A percentile compares a stretch with the other conserved stretches of the same genome.
These are phyloP conservation scores for Colletotrichum camelliae DNA, from an alignment of 2,329 filamentous ascomycete species.

Conservation along the genomic window DNA sequence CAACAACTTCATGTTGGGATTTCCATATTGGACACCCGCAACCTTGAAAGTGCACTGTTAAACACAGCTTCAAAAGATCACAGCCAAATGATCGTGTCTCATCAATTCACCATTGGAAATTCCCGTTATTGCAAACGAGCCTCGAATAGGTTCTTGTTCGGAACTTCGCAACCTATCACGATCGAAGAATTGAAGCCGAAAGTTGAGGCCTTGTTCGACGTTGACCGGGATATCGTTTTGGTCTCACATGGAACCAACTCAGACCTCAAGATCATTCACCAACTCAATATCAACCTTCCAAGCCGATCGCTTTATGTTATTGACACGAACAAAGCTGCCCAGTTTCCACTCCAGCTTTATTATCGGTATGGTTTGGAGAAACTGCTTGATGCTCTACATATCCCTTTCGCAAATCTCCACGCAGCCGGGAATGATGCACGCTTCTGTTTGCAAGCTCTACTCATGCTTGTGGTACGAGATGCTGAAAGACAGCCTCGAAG, in stretches of 20 bases:
- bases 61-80: not conserved
- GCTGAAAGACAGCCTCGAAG: not conserved
- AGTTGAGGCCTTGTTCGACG: not conserved
- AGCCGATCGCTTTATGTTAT: constrained; percentile 25
- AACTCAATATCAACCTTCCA: not conserved
- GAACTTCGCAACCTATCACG: constrained; percentile 3
- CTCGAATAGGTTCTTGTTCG: constrained; percentile 16
- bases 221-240: not conserved
- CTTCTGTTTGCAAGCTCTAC: constrained; percentile 24
- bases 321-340: constrained; percentile 29
- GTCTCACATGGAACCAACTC: not conserved
- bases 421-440: constrained; percentile 32
- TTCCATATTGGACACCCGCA: constrained; percentile 5
- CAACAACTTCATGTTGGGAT: constrained; percentile 12
- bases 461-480: constrained; percentile 23
- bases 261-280: constrained; percentile 7
- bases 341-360: constrained; percentile 27
- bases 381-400: constrained; percentile 23
- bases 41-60: not conserved
- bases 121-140: constrained; percentile 11
- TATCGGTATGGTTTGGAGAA: constrained; percentile 26
- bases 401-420: constrained; percentile 26
- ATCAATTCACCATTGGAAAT: constrained; percentile 9
- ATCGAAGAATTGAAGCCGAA: constrained; percentile 4
- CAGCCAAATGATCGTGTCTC: not conserved